A percentile compares a stretch with the other conserved stretches of the same genome.
These are phyloP conservation scores for Ascosphaera apis DNA, from an alignment of 2,329 filamentous ascomycete genomes.

Conservation along the genomic window DNA sequence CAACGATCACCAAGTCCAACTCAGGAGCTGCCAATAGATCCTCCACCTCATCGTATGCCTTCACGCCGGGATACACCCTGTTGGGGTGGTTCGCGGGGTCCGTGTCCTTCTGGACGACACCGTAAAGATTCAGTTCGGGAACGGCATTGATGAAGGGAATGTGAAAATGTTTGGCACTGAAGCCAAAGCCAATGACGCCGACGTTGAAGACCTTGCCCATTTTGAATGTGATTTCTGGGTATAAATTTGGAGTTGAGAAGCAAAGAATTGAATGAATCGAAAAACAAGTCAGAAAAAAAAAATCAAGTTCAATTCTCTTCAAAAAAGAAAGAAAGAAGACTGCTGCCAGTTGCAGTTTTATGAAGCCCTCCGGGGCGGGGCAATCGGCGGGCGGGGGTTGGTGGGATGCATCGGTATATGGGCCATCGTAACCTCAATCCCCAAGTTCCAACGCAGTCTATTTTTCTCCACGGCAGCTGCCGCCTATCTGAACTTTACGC, in stretches of 20 bases:
- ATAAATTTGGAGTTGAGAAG: background rate
- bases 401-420: background rate
- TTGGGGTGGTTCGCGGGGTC: constrained; percentile 41
- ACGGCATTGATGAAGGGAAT: constrained; percentile 52
- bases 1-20: constrained; percentile 47
- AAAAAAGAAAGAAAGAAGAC: too few species aligned
- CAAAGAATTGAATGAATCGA: background rate
- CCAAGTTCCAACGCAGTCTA: background rate
- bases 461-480: background rate
- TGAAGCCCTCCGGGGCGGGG: too few species aligned
- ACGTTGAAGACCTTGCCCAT: constrained; percentile 23
- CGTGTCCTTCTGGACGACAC: constrained; percentile 53
- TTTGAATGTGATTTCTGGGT: background rate
- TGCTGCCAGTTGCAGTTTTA: too few species aligned
- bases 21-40: constrained; percentile 40
- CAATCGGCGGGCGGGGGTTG: background rate
- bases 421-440: background rate
- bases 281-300: background rate
- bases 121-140: constrained; percentile 42
- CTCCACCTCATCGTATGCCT: constrained; percentile 39
- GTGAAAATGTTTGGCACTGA: constrained; percentile 59
- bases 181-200: constrained; percentile 35
- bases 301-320: background rate
- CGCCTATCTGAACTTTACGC: background rate
- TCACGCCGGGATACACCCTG: constrained; percentile 40